These are phyloP conservation scores for Phaffia australis DNA, from an alignment of 768 basidiomycete genomes.

Conservation along the genomic window DNA sequence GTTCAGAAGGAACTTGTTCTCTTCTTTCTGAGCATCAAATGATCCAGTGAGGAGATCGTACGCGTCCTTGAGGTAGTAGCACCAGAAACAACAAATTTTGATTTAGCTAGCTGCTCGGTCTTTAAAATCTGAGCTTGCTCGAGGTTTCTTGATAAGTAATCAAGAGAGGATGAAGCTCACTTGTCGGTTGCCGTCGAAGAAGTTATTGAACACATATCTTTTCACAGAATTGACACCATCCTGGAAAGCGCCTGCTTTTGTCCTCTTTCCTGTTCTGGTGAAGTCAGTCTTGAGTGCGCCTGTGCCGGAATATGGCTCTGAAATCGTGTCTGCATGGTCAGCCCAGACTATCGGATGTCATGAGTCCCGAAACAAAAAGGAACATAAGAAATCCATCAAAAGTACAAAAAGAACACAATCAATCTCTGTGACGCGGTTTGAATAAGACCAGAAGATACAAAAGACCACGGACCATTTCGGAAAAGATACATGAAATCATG, in stretches of 20 bases:
- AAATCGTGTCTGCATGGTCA: slow-evolving; percentile 84
- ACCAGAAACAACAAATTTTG: background rate
- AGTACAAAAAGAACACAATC: background rate
- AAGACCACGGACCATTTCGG: slow-evolving; percentile 61
- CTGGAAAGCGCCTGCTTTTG: slow-evolving; percentile 63
- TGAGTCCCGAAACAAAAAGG: background rate
- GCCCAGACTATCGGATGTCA: slow-evolving; percentile 87
- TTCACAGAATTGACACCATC: slow-evolving; percentile 75
- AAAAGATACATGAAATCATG: slow-evolving; percentile 69
- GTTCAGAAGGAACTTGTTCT: slow-evolving; percentile 44
- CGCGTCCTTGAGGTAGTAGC: slow-evolving; percentile 53
- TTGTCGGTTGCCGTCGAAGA: slow-evolving; percentile 88
- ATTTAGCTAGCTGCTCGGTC: background rate
- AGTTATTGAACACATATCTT: slow-evolving; percentile 91
- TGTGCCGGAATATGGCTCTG: slow-evolving; percentile 84
- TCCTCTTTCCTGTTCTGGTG: slow-evolving; percentile 63
- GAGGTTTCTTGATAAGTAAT: background rate
- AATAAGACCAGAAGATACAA: background rate
- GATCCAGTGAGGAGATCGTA: slow-evolving; percentile 87
- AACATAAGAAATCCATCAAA: slow-evolving; percentile 12
- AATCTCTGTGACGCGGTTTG: background rate
- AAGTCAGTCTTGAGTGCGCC: slow-evolving; percentile 95
- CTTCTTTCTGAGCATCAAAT: slow-evolving; percentile 58
- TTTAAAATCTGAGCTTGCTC: too few relatives aligned
- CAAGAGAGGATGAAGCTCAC: slow-evolving; percentile 38